phyloP scores from a whole-genome alignment of 2,329 filamentous ascomycete genomes.

The Fusarium heterosporum region DNA sequence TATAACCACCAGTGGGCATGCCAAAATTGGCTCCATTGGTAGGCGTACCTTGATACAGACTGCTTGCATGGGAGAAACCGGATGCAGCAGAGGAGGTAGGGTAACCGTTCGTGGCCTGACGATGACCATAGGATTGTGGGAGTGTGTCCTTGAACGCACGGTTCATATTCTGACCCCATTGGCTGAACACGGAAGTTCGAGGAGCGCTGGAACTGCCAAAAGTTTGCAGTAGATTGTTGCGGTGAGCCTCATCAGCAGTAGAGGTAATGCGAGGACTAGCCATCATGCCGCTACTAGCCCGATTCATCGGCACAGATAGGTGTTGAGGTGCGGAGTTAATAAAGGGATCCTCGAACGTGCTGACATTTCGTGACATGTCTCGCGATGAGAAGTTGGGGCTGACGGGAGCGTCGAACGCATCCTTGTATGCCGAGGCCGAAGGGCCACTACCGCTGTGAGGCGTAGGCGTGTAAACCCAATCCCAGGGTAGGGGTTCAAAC shows the following conservation, averaged over 20 bases:
- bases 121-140: conserved; percentile 36
- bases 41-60: conserved; percentile 63
- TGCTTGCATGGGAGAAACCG: conserved; percentile 63
- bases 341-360: conserved; percentile 50
- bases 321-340: conserved; percentile 44
- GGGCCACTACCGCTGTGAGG: conserved; percentile 44
- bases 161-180: conserved; percentile 47
- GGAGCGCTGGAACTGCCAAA: conserved; percentile 46
- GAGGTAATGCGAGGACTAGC: conserved; percentile 36
- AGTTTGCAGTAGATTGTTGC: conserved; percentile 52
- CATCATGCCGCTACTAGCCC: conserved; percentile 32
- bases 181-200: conserved; percentile 49
- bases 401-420: conserved; percentile 44
- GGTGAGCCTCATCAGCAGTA: conserved; percentile 49
- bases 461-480: conserved; percentile 58
- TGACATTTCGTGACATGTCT: conserved; percentile 24
- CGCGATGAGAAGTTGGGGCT: conserved; percentile 44
- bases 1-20: conserved; percentile 26
- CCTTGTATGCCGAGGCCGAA: conserved; percentile 38
- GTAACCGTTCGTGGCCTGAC: conserved; percentile 28
- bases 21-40: conserved; percentile 42
- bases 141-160: conserved; percentile 34
- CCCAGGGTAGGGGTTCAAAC: conserved; percentile 62
- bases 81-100: conserved; percentile 48
- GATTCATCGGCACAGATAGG: conserved; percentile 18